These are phyloP conservation scores for Lotus japonicus DNA, from an alignment of 306 rosid genomes.

Conservation along the genomic window DNA sequence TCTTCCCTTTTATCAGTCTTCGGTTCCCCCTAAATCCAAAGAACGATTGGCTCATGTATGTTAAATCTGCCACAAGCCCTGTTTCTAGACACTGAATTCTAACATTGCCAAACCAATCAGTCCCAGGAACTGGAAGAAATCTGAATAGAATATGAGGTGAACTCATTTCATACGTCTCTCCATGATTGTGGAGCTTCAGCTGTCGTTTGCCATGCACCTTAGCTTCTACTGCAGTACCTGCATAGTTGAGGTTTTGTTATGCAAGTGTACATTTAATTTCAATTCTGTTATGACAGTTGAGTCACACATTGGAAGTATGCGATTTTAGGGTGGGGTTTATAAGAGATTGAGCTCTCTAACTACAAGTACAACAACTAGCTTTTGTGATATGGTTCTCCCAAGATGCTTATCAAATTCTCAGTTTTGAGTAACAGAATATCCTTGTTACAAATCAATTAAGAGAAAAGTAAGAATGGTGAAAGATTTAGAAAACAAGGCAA, in stretches of 20 bases:
- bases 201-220: slow-evolving; percentile 46
- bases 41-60: slow-evolving; percentile 40
- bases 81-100: slow-evolving; percentile 43
- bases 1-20: slow-evolving; percentile 56
- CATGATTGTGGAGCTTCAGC: slow-evolving; percentile 48
- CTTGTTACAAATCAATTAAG: not conserved
- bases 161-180: slow-evolving; percentile 67
- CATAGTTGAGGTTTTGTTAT: not conserved
- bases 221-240: slow-evolving; percentile 62
- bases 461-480: not conserved
- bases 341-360: too few species aligned
- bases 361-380: too few species aligned
- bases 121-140: slow-evolving; percentile 47
- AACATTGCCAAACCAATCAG: slow-evolving; percentile 57
- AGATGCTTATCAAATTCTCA: too few species aligned
- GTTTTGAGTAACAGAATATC: not conserved
- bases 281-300: too few species aligned
- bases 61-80: slow-evolving; percentile 57
- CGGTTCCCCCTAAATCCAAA: slow-evolving; percentile 41
- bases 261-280: not conserved
- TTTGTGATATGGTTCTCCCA: too few species aligned
- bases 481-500: not conserved
- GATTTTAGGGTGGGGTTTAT: too few species aligned
- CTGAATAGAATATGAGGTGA: slow-evolving; percentile 44
- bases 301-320: too few species aligned